Conservation (phyloP, 1,284 basidiomycete species). For the Schizopora paradoxa region DNA sequence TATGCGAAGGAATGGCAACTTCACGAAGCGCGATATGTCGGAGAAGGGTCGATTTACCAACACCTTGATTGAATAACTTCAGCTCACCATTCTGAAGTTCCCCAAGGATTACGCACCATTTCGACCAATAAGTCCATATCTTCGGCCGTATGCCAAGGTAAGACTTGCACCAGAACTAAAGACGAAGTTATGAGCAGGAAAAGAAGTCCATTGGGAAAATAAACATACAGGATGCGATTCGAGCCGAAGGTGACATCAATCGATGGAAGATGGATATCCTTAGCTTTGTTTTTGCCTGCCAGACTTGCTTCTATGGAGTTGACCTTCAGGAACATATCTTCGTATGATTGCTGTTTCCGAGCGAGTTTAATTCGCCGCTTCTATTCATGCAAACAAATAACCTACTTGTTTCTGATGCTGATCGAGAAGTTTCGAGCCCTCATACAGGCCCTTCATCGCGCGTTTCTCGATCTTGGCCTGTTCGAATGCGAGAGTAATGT, state of each 20-base stretch:
- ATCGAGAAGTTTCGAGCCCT: constrained; percentile 93
- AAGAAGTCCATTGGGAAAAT: constrained; percentile 16
- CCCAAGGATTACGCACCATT: constrained; percentile 45
- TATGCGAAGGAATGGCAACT: constrained; percentile 87
- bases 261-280: constrained; percentile 92
- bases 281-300: constrained; percentile 87
- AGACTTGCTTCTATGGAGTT: constrained; percentile 87
- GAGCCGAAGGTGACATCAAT: constrained; percentile 96
- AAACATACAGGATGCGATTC: constrained; percentile 83
- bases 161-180: constrained; percentile 75
- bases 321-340: constrained; percentile 99
- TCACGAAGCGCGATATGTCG: constrained; percentile 95
- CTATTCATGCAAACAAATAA: constrained; percentile 2
- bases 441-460: constrained; percentile 83
- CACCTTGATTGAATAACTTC: constrained; percentile 45
- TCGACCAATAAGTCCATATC: constrained; percentile 83
- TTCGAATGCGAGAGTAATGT: constrained; percentile 5
- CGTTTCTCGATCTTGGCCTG: constrained; percentile 97
- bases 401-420: constrained; percentile 83
- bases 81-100: not conserved
- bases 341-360: constrained; percentile 77
- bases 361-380: not conserved
- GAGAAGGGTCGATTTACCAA: constrained; percentile 97
- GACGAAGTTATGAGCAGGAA: constrained; percentile 6
- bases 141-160: constrained; percentile 83